These are phyloP conservation scores for Chalciporus piperatoides DNA, from an alignment of 1,284 basidiomycete species.

Conservation along the genomic window DNA sequence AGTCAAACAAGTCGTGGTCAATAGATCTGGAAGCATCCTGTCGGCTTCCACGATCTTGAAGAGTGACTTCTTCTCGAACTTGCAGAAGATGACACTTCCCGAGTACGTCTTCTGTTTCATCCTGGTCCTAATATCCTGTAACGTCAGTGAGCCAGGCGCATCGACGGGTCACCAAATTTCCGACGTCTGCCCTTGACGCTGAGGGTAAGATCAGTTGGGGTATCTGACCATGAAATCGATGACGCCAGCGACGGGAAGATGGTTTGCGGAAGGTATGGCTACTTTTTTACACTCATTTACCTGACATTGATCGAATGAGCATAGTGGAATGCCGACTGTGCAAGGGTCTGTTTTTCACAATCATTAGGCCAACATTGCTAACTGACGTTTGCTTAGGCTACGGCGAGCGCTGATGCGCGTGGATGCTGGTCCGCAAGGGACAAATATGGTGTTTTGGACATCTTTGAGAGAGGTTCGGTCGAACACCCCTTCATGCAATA, in stretches of 20 bases:
- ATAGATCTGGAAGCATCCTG: conserved; percentile 82
- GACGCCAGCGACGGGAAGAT: conserved; percentile 50
- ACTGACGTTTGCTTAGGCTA: conserved; percentile 50
- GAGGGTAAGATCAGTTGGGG: conserved; percentile 36
- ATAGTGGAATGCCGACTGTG: conserved; percentile 84
- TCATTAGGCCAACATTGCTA: background rate
- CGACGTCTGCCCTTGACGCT: conserved; percentile 71
- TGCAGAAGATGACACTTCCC: conserved; percentile 93
- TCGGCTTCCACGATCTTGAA: conserved; percentile 95
- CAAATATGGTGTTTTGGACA: conserved; percentile 83
- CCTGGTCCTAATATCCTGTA: conserved; percentile 2
- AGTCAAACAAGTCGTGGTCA: conserved; percentile 79
- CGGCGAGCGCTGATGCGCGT: conserved; percentile 80
- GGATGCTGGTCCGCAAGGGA: conserved; percentile 70
- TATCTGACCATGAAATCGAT: conserved; percentile 35
- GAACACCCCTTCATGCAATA: background rate
- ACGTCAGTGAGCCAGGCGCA: conserved; percentile 53
- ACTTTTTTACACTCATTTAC: background rate
- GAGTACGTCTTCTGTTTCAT: conserved; percentile 55
- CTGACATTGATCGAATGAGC: background rate
- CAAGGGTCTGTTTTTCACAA: conserved; percentile 56
- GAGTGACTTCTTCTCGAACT: conserved; percentile 92
- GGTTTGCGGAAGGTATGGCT: conserved; percentile 77
- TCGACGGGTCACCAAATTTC: conserved; percentile 93
- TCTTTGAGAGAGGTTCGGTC: conserved; percentile 75